These are phyloP conservation scores for Colletotrichum sp. DNA, from an alignment of 2,329 filamentous ascomycete genomes.

Conservation along the genomic window DNA sequence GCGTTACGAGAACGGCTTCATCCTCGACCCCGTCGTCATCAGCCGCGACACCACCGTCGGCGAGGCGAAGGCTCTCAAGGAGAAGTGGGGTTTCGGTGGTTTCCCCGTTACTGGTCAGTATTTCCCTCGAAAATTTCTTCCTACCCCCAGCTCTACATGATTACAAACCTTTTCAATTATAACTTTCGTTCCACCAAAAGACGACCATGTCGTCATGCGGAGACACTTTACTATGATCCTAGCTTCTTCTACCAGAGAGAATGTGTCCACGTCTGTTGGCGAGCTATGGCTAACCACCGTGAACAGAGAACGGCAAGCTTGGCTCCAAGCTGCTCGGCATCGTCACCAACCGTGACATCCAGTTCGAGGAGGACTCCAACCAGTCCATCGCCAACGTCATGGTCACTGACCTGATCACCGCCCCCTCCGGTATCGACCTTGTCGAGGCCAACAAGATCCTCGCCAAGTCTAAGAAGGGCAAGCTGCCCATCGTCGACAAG, in stretches of 20 bases:
- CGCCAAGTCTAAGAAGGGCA: conserved; percentile 96
- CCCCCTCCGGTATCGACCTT: conserved; percentile 80
- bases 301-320: conserved; percentile 84
- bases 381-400: conserved; percentile 87
- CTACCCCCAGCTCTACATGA: conserved; percentile 59
- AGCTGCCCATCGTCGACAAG: conserved; percentile 89
- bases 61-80: conserved; percentile 90
- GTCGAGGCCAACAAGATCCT: conserved; percentile 92
- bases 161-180: conserved; percentile 81
- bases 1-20: conserved; percentile 99
- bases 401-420: conserved; percentile 94
- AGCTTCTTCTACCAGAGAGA: background rate
- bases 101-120: conserved; percentile 97
- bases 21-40: conserved; percentile 93
- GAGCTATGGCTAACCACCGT: conserved; percentile 40
- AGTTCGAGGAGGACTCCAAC: conserved; percentile 82
- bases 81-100: conserved; percentile 98
- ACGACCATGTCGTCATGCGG: conserved; percentile 81
- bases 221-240: conserved; percentile 48
- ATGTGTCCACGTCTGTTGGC: conserved; percentile 11
- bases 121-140: conserved; percentile 19
- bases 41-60: conserved; percentile 85
- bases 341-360: conserved; percentile 96
- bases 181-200: conserved; percentile 99
- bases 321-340: conserved; percentile 97